A percentile compares a stretch with the other conserved stretches of the same genome.
Conservation (phyloP, 140 eudicot genomes). For the Erigeron philadelphicus region DNA sequence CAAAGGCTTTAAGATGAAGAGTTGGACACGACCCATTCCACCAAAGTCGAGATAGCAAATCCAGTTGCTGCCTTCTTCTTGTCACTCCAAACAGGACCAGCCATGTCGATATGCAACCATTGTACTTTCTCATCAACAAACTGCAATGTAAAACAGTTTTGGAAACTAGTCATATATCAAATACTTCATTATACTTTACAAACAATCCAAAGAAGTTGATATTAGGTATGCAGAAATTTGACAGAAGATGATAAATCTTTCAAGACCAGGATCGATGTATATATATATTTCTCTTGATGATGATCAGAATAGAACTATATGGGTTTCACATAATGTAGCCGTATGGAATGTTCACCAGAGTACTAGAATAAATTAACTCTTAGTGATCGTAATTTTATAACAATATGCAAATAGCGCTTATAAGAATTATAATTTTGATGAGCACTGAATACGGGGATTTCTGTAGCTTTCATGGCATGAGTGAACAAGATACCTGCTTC, state of each 20-base stretch:
- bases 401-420: background rate
- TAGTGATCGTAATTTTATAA: background rate
- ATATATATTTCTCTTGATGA: too few species aligned
- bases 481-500: constrained; percentile 34
- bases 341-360: background rate
- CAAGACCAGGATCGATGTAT: background rate
- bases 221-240: background rate
- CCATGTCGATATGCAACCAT: constrained; percentile 94
- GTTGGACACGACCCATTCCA: constrained; percentile 85
- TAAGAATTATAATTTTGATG: background rate
- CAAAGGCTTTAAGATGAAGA: constrained; percentile 37
- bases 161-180: constrained; percentile 7
- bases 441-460: background rate
- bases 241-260: background rate
- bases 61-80: constrained; percentile 85
- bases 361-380: background rate
- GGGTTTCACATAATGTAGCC: background rate
- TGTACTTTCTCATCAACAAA: constrained; percentile 94
- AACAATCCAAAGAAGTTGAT: background rate
- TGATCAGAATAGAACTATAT: background rate
- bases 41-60: constrained; percentile 80
- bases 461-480: background rate
- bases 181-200: constrained; percentile 17
- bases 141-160: constrained; percentile 38
- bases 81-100: constrained; percentile 91